A percentile compares a stretch with the other conserved stretches of the same genome.
These are phyloP conservation scores for Phytopythium montanum DNA, from an alignment of 352 stramenopile species.

Conservation along the genomic window DNA sequence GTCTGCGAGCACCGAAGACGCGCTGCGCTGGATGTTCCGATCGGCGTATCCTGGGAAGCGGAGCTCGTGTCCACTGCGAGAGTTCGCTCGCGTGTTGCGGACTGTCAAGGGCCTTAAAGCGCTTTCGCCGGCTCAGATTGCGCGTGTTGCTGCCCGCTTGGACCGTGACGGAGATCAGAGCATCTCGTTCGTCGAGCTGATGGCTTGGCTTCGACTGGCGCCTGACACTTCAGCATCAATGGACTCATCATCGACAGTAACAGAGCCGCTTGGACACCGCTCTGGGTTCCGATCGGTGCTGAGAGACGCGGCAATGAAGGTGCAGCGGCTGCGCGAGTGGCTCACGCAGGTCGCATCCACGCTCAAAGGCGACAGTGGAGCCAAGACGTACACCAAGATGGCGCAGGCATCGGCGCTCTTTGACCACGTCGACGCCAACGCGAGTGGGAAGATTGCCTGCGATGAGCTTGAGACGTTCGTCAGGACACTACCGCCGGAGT, in stretches of 20 bases:
- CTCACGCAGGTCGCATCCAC: not conserved
- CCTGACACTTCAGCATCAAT: not conserved
- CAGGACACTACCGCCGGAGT: not conserved
- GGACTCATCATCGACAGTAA: not conserved
- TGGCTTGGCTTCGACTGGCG: constrained; percentile 56
- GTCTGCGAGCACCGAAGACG: constrained; percentile 39
- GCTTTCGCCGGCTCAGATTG: constrained; percentile 41
- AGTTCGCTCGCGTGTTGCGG: constrained; percentile 38
- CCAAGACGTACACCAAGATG: not conserved
- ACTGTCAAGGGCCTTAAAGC: constrained; percentile 28
- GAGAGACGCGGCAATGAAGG: not conserved
- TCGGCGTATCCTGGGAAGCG: constrained; percentile 29
- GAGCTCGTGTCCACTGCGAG: constrained; percentile 18
- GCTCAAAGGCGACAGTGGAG: not conserved
- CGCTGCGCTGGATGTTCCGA: constrained; percentile 50
- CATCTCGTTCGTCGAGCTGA: constrained; percentile 68
- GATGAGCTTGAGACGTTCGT: constrained; percentile 52
- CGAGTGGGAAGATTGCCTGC: constrained; percentile 50
- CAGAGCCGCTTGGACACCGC: not conserved
- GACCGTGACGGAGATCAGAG: constrained; percentile 47
- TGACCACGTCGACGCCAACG: constrained; percentile 38
- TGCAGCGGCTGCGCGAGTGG: constrained; percentile 1
- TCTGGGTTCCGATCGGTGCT: constrained; percentile 4
- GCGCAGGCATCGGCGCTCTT: constrained; percentile 26
- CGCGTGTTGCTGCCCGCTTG: constrained; percentile 44